phyloP scores from a whole-genome alignment of 2,329 filamentous ascomycete genomes.

The Fusarium luffae region DNA sequence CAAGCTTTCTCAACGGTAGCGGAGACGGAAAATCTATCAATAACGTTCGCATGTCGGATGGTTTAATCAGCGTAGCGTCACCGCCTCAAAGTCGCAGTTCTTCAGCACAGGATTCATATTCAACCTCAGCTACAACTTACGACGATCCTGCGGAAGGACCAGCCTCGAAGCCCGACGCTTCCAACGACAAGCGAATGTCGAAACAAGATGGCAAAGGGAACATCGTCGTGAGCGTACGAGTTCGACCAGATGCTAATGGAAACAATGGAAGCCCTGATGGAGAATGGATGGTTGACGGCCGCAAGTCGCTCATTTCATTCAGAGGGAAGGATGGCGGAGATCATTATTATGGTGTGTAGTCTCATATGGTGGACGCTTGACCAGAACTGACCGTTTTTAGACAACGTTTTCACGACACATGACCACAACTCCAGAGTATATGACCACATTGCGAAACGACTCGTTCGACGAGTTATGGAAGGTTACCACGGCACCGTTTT shows the following conservation, averaged over 20 bases:
- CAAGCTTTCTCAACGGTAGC: constrained; percentile 82
- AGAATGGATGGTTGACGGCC: constrained; percentile 93
- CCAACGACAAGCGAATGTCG: constrained; percentile 61
- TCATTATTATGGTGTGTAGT: constrained; percentile 83
- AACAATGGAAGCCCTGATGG: constrained; percentile 72
- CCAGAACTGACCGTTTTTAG: constrained; percentile 58
- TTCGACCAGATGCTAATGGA: constrained; percentile 82
- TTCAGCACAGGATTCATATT: constrained; percentile 91
- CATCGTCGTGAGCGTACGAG: constrained; percentile 93
- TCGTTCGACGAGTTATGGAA: constrained; percentile 98
- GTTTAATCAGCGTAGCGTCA: constrained; percentile 80
- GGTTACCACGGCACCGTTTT: constrained; percentile 99
- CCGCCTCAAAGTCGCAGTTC: constrained; percentile 90
- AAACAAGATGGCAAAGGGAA: constrained; percentile 86
- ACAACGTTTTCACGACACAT: constrained; percentile 95
- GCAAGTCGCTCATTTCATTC: constrained; percentile 83
- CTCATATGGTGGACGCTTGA: not conserved
- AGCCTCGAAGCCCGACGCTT: constrained; percentile 48
- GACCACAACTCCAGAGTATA: constrained; percentile 97
- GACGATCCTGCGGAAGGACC: constrained; percentile 77
- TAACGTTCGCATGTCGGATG: constrained; percentile 76
- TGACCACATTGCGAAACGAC: constrained; percentile 90
- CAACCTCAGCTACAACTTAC: constrained; percentile 88
- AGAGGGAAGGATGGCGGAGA: constrained; percentile 90
- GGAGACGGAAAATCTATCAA: constrained; percentile 80